These are phyloP conservation scores for Fraxinus ornus DNA, from an alignment of 305 asterid species.

Conservation along the genomic window DNA sequence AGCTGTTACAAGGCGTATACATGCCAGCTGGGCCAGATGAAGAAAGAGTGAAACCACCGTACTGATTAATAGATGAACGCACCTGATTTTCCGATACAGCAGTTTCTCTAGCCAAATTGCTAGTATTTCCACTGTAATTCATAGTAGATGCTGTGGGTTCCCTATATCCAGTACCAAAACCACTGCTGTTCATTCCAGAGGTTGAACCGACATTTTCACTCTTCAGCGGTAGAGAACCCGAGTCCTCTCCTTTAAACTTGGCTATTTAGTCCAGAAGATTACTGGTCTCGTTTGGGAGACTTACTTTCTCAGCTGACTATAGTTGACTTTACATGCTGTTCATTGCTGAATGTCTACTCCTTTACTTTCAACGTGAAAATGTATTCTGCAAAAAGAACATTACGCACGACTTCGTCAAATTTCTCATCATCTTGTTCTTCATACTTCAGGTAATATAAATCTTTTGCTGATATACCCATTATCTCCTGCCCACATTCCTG, in stretches of 20 bases:
- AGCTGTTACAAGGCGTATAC: constrained; percentile 56
- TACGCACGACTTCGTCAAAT: constrained; percentile 51
- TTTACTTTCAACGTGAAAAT: constrained; percentile 77
- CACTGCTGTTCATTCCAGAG: constrained; percentile 26
- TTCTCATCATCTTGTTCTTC: constrained; percentile 84
- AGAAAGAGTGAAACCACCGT: constrained; percentile 47
- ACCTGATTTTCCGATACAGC: constrained; percentile 37
- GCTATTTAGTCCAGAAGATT: constrained; percentile 50
- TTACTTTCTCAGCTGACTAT: constrained; percentile 66
- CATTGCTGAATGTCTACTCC: constrained; percentile 77
- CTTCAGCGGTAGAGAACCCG: constrained; percentile 37
- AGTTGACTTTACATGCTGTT: constrained; percentile 81
- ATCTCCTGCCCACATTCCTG: constrained; percentile 48
- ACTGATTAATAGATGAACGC: constrained; percentile 45
- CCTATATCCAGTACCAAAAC: constrained; percentile 27
- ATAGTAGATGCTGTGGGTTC: constrained; percentile 18
- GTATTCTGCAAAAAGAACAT: constrained; percentile 53
- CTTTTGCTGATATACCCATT: constrained; percentile 34
- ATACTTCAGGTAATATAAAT: constrained; percentile 46
- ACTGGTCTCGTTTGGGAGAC: constrained; percentile 50
- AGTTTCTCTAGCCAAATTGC: constrained; percentile 35
- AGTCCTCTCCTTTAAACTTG: constrained; percentile 46
- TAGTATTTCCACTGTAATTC: constrained; percentile 36
- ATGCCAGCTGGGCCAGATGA: constrained; percentile 40
- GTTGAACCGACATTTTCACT: constrained; percentile 29